Conservation (phyloP, 2,329 filamentous ascomycete species). For the Aspergillus tamarii region DNA sequence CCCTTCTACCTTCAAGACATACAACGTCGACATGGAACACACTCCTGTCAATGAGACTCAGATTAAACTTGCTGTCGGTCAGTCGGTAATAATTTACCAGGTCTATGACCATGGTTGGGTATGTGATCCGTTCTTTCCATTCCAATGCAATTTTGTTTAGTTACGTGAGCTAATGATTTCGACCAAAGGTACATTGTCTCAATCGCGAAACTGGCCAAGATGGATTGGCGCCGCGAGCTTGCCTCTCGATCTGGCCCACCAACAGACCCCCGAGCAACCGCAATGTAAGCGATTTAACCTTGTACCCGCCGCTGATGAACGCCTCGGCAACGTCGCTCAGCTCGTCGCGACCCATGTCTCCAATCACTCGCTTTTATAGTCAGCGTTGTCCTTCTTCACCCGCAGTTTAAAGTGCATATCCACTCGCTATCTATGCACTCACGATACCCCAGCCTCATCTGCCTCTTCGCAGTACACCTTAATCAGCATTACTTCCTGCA, state of each 20-base stretch:
- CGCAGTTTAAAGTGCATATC: background rate
- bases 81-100: background rate
- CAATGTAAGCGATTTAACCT: background rate
- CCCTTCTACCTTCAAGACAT: background rate
- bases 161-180: background rate
- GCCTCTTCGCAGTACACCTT: background rate
- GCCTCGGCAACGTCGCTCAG: background rate
- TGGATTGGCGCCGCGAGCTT: background rate
- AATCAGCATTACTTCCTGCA: background rate
- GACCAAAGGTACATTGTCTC: background rate
- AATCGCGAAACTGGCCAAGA: background rate
- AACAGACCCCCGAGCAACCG: background rate
- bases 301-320: background rate
- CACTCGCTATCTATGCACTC: background rate
- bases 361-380: background rate
- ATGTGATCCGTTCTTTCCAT: background rate
- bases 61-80: background rate
- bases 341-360: background rate
- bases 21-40: background rate
- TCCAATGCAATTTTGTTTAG: background rate
- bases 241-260: background rate
- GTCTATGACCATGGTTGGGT: background rate
- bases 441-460: background rate
- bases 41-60: background rate
- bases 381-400: background rate